Conservation (phyloP, 352 stramenopile genomes). For the Phytophthora chlamydospora region DNA sequence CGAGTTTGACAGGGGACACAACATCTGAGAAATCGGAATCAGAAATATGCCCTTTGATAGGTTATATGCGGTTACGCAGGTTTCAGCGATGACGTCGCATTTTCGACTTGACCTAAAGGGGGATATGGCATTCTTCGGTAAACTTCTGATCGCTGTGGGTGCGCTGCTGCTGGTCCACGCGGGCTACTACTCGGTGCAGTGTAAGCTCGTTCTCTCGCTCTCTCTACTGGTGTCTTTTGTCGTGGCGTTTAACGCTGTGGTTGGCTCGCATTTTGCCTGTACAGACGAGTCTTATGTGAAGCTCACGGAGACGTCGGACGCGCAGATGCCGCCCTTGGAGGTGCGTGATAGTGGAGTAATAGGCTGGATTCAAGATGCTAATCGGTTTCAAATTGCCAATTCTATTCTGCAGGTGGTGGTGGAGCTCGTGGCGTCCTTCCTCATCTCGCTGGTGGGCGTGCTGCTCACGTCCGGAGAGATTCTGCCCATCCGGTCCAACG, state of each 20-base stretch:
- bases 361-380: neutral
- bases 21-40: neutral
- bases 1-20: constrained; percentile 10
- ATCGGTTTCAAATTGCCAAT: constrained; percentile 14
- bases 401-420: constrained; percentile 55
- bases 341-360: constrained; percentile 29
- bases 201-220: constrained; percentile 38
- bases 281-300: constrained; percentile 83
- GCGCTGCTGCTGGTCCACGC: constrained; percentile 74
- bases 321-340: constrained; percentile 66
- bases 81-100: neutral
- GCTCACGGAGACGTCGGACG: constrained; percentile 73
- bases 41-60: neutral
- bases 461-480: constrained; percentile 74
- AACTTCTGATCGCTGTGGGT: constrained; percentile 72
- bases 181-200: constrained; percentile 85
- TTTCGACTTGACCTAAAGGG: constrained; percentile 1
- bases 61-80: neutral
- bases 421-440: constrained; percentile 72
- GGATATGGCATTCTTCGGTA: constrained; percentile 63
- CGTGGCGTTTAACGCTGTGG: constrained; percentile 7
- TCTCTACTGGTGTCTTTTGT: neutral
- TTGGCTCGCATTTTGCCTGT: neutral
- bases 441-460: constrained; percentile 71
- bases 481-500: constrained; percentile 76